Conservation (phyloP, 352 stramenopile genomes). For the Phytophthora tentaculata region DNA sequence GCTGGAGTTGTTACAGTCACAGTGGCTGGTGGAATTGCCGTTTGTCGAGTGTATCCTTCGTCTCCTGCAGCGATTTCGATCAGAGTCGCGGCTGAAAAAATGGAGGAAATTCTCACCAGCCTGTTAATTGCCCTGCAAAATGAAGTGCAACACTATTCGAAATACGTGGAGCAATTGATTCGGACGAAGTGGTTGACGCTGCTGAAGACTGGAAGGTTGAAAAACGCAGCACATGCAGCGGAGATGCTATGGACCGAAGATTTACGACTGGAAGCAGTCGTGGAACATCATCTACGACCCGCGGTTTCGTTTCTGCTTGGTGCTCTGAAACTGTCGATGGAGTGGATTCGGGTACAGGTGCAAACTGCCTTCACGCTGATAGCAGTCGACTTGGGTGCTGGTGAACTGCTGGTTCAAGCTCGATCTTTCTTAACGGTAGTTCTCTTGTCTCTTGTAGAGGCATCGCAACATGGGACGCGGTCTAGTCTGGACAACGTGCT, state of each 20-base stretch:
- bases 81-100: background rate
- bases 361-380: conserved; percentile 11
- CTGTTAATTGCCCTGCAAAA: conserved; percentile 5
- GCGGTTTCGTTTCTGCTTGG: conserved; percentile 2
- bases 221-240: conserved; percentile 10
- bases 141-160: background rate
- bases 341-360: conserved; percentile 17
- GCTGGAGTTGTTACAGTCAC: conserved; percentile 19
- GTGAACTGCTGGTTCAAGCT: conserved; percentile 11
- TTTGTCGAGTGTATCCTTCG: conserved; percentile 33
- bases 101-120: conserved; percentile 2
- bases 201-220: conserved; percentile 11
- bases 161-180: background rate
- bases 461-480: conserved; percentile 4
- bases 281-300: conserved; percentile 8
- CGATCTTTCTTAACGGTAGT: background rate
- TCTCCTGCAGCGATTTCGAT: conserved; percentile 31
- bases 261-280: conserved; percentile 5
- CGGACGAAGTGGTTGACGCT: conserved; percentile 6
- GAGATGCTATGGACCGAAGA: conserved; percentile 6
- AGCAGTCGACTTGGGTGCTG: background rate
- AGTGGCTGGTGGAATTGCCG: conserved; percentile 19
- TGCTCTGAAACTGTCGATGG: conserved; percentile 10
- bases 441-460: conserved; percentile 14
- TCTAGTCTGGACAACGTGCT: conserved; percentile 15